Conservation (phyloP, 2,329 filamentous ascomycete genomes). For the Byssothecium circinans region DNA sequence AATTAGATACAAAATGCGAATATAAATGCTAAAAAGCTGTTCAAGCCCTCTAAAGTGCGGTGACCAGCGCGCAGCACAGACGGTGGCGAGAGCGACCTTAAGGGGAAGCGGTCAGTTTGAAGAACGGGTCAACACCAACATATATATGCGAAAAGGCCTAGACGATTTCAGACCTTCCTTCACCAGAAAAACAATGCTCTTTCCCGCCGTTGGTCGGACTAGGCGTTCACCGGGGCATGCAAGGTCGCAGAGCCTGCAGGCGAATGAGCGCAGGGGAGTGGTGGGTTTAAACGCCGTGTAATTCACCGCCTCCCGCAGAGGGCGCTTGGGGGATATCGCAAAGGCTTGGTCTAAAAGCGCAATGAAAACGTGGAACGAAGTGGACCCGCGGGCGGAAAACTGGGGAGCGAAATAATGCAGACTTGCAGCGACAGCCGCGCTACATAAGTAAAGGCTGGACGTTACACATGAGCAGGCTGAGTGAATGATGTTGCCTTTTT, state of each 20-base stretch:
- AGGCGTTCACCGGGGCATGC: constrained; percentile 11
- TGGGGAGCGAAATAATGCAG: neutral
- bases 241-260: constrained; percentile 10
- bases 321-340: constrained; percentile 11
- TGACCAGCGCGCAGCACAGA: constrained; percentile 14
- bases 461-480: constrained; percentile 8
- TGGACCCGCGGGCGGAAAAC: constrained; percentile 14
- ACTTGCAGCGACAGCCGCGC: constrained; percentile 18
- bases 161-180: constrained; percentile 7
- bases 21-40: neutral
- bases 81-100: constrained; percentile 5
- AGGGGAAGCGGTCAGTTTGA: constrained; percentile 9
- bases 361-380: constrained; percentile 5
- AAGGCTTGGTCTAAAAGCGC: constrained; percentile 7
- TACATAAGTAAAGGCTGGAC: constrained; percentile 20
- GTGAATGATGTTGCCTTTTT: constrained; percentile 31
- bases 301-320: constrained; percentile 22
- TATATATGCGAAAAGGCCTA: constrained; percentile 5
- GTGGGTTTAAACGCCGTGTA: constrained; percentile 18
- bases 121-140: neutral
- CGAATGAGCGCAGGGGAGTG: constrained; percentile 9
- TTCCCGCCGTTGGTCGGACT: constrained; percentile 4
- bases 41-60: constrained; percentile 1
- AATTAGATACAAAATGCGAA: neutral
- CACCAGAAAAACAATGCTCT: neutral